Conservation (phyloP, 495 filamentous ascomycete genomes). For the Pyrenula massariospora region DNA sequence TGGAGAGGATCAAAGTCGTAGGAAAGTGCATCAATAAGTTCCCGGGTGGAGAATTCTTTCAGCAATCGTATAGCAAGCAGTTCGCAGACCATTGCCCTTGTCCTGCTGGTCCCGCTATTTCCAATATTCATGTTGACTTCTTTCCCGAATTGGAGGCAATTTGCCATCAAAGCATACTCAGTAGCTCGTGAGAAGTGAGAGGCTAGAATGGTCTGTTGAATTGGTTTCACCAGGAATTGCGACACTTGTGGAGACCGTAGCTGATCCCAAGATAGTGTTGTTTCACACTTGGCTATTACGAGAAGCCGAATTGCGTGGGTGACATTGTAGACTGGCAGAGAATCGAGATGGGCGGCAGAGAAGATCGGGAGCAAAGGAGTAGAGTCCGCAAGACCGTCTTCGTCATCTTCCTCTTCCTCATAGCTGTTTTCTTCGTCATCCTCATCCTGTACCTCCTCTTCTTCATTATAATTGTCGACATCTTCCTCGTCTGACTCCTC, state of each 20-base stretch:
- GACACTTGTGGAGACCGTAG: slow-evolving; percentile 88
- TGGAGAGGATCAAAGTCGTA: slow-evolving; percentile 93
- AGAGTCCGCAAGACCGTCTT: slow-evolving; percentile 45
- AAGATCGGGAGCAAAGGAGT: slow-evolving; percentile 70
- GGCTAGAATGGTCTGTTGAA: slow-evolving; percentile 67
- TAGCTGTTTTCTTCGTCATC: slow-evolving; percentile 33
- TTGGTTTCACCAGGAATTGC: slow-evolving; percentile 87
- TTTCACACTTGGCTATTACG: slow-evolving; percentile 74
- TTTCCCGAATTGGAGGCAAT: slow-evolving; percentile 85
- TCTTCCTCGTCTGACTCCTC: slow-evolving; percentile 21
- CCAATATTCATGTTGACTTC: slow-evolving; percentile 71
- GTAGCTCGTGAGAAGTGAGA: slow-evolving; percentile 77
- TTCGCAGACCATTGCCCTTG: slow-evolving; percentile 78
- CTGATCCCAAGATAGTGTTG: slow-evolving; percentile 90
- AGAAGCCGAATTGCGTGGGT: slow-evolving; percentile 79
- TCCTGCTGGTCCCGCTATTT: slow-evolving; percentile 69
- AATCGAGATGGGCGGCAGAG: slow-evolving; percentile 64
- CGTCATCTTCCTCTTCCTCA: slow-evolving; percentile 32
- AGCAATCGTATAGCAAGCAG: slow-evolving; percentile 83
- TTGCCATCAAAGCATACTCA: slow-evolving; percentile 81
- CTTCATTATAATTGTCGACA: slow-evolving; percentile 21
- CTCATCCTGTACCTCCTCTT: slow-evolving; percentile 27
- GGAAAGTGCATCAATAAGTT: slow-evolving; percentile 81
- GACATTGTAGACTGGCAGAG: slow-evolving; percentile 76
- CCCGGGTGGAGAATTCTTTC: slow-evolving; percentile 76